Conservation (phyloP, 805 yeast species). For the Suhomyces prunicola region DNA sequence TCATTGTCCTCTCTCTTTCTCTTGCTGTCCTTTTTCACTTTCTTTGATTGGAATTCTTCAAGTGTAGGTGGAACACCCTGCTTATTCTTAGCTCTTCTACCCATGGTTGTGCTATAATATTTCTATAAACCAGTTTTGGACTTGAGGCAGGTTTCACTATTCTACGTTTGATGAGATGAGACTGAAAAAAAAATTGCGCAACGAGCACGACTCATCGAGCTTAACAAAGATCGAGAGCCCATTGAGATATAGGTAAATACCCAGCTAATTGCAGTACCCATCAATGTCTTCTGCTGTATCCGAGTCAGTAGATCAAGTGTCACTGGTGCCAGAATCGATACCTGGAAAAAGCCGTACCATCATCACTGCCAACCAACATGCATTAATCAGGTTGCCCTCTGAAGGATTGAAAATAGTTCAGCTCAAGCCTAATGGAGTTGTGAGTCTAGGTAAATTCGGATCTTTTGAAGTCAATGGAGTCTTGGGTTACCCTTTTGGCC, state of each 20-base stretch:
- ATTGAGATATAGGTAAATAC: neutral
- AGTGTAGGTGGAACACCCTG: slow-evolving; percentile 89
- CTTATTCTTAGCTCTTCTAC: slow-evolving; percentile 89
- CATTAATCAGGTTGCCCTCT: slow-evolving; percentile 75
- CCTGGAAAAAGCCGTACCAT: slow-evolving; percentile 20
- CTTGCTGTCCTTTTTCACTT: slow-evolving; percentile 18
- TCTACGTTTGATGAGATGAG: slow-evolving; percentile 4
- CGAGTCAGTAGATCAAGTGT: neutral
- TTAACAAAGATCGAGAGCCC: neutral
- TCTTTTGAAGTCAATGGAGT: slow-evolving; percentile 70
- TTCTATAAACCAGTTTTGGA: neutral
- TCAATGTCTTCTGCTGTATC: neutral
- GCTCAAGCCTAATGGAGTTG: slow-evolving; percentile 54
- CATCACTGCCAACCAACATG: slow-evolving; percentile 51
- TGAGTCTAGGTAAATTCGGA: slow-evolving; percentile 91
- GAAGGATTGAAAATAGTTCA: slow-evolving; percentile 72
- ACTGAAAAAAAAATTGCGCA: slow-evolving; percentile 18
- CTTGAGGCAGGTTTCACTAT: neutral
- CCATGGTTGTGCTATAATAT: slow-evolving; percentile 49
- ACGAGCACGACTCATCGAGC: slow-evolving; percentile 7
- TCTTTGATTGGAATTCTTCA: slow-evolving; percentile 66
- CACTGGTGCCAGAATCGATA: neutral
- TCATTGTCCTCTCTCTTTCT: slow-evolving; percentile 14
- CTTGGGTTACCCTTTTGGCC: slow-evolving; percentile 82
- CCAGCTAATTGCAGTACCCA: neutral